Evolutionary conservation across 208 protist species (phyloP).

Genomic region (Wallacemonas rigidus): DNA sequence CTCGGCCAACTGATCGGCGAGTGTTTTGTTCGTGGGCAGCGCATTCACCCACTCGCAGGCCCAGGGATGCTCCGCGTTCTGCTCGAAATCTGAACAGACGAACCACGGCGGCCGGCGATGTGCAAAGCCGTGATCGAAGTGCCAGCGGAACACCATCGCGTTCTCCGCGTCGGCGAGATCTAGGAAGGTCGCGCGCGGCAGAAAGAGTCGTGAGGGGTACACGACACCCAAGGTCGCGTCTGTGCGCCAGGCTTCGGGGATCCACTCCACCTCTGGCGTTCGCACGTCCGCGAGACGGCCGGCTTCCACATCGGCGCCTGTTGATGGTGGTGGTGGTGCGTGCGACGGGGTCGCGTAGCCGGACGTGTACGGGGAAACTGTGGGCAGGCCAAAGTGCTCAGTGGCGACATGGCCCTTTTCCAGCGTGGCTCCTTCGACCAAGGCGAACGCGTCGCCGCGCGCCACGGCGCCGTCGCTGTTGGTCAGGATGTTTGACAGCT

Average conservation of each 20-base stretch:
- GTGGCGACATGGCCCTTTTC: too few relatives aligned
- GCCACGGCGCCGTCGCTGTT: too few relatives aligned
- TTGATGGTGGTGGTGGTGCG: not conserved
- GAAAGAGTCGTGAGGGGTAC: not conserved
- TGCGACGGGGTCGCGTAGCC: not conserved
- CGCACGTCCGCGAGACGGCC: not conserved
- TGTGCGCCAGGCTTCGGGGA: slow-evolving; percentile 10
- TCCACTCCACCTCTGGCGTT: slow-evolving; percentile 7
- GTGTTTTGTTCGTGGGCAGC: slow-evolving; percentile 47
- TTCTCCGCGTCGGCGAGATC: not conserved
- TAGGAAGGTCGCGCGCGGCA: not conserved
- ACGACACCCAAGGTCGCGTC: not conserved
- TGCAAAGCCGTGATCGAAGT: slow-evolving; percentile 45
- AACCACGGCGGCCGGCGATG: slow-evolving; percentile 81
- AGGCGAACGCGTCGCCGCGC: too few relatives aligned
- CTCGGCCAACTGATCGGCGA: slow-evolving; percentile 48
- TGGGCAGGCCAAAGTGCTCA: too few relatives aligned
- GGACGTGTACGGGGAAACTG: too few relatives aligned
- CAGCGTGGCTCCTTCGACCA: too few relatives aligned
- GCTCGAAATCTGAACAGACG: slow-evolving; percentile 44
- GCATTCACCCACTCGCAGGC: slow-evolving; percentile 44
- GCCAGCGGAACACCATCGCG: slow-evolving; percentile 31
- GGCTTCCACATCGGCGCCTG: not conserved
- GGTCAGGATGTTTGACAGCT: too few relatives aligned
- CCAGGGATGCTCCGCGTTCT: slow-evolving; percentile 77